A percentile compares a stretch with the other conserved stretches of the same genome.
Conservation (phyloP, 805 yeast species). For the Tetrapisispora arboricola region DNA sequence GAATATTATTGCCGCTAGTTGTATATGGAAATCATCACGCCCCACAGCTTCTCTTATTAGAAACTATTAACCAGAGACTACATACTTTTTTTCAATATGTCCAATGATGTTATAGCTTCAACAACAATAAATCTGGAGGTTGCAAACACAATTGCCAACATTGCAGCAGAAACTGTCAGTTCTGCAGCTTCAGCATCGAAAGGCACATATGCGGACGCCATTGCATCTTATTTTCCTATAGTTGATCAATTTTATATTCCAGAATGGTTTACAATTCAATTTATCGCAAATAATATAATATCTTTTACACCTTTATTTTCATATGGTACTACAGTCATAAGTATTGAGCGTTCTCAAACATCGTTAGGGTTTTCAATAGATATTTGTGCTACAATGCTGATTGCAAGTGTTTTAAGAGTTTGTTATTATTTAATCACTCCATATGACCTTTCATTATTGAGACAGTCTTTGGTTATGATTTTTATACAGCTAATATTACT, state of each 20-base stretch:
- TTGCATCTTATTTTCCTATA: slow-evolving; percentile 26
- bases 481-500: slow-evolving; percentile 60
- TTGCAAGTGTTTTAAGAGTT: slow-evolving; percentile 63
- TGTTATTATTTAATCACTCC: slow-evolving; percentile 72
- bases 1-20: too few species aligned
- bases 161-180: neutral
- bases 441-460: slow-evolving; percentile 63
- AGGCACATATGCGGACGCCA: slow-evolving; percentile 10
- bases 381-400: slow-evolving; percentile 83
- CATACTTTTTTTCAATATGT: neutral
- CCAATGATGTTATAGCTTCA: neutral
- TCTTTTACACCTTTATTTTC: slow-evolving; percentile 79
- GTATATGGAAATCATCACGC: too few species aligned
- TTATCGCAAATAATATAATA: slow-evolving; percentile 53
- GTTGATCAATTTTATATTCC: slow-evolving; percentile 38
- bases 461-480: slow-evolving; percentile 83
- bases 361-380: slow-evolving; percentile 83
- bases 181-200: neutral
- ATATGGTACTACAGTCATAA: slow-evolving; percentile 71
- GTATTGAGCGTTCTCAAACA: slow-evolving; percentile 53
- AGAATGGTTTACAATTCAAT: slow-evolving; percentile 44
- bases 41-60: too few species aligned
- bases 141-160: neutral
- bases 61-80: too few species aligned
- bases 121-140: neutral